Conservation (phyloP, 306 rosid genomes). For the Herpetospermum pedunculosum region DNA sequence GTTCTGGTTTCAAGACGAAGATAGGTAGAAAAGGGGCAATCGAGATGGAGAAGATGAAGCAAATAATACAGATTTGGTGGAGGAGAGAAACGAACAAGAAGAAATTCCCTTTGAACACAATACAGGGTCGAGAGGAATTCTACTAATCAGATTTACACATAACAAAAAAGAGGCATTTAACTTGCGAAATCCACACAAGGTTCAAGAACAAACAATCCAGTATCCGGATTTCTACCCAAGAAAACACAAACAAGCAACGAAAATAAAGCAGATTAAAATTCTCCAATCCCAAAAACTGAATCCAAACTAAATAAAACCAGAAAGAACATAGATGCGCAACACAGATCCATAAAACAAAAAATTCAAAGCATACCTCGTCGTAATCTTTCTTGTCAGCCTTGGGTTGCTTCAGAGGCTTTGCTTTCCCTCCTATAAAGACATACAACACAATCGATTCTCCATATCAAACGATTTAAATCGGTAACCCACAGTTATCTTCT, state of each 20-base stretch:
- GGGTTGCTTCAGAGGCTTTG: constrained; percentile 95
- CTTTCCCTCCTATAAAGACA: constrained; percentile 60
- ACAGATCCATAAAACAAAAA: not conserved
- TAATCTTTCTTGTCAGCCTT: constrained; percentile 76
- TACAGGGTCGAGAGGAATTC: not conserved
- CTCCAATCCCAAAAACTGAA: not conserved
- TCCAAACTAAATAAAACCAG: not conserved
- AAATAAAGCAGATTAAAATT: not conserved
- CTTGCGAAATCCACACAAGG: not conserved
- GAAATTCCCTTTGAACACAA: not conserved
- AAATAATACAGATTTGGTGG: not conserved
- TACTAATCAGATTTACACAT: not conserved
- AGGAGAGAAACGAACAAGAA: not conserved
- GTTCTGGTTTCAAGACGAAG: constrained; percentile 6
- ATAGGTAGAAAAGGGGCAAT: constrained; percentile 3
- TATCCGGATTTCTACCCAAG: not conserved
- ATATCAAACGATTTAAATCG: not conserved
- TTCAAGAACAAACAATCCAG: not conserved
- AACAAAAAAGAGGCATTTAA: not conserved
- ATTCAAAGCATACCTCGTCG: constrained; percentile 46
- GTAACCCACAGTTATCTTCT: no score
- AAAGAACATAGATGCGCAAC: no score
- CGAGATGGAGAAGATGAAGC: not conserved
- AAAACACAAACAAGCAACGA: not conserved
- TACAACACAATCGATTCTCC: not conserved